Evolutionary conservation across 164 flowering plant genomes (phyloP), one percentile per base, ranked within the genome.

Genomic region (Vitis rupestris): DNA sequence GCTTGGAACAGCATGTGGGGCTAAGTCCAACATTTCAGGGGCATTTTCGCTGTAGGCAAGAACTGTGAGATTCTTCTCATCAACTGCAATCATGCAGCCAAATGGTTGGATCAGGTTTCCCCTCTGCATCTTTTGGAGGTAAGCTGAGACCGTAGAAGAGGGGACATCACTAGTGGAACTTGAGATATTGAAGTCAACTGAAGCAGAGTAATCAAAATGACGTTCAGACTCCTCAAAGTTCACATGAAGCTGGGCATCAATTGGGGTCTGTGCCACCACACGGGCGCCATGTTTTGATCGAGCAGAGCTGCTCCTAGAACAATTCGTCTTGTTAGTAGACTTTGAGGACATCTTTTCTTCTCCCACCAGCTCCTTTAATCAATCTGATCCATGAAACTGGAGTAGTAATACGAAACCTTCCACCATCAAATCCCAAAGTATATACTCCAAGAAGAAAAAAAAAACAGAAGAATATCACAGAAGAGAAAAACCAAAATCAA

Each of bases 11-110:
- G 94, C 87, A 66, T 84, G 88, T 8, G 90, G 86, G 9, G 87
- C 75, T 58, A 90, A 79, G 54, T 87, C 92, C 74, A 90, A 76
- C 90, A 90, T 90, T 75, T 90, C 92, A 0, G 84, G 86, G 49
- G 92, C 87, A 69, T 90, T 90, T 77, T 87, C 90, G 59, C 94
- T 90, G 70, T 80, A 87, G 3, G 88, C 94, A 62, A 90, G 70
- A 70, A 90, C 82, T 7, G 74, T 47, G 44, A 90, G 81, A 52
- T 65, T 81, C 1, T 76, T 72, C 66, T 85, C 90, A 55, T 90
- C 90, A 11, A 87, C 82, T 0, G 87, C 89, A 73, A 90, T 84
- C 66, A 87, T 30, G 69, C 92, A 87, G 9, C 94, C 94, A 70
- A 90, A 90, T 0, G 92, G 86, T 72, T 90, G 92, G 67, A 87